A percentile compares a stretch with the other conserved stretches of the same genome.
These are phyloP conservation scores for Akanthomyces lecanii DNA, from an alignment of 2,329 filamentous ascomycete genomes.

Conservation along the genomic window DNA sequence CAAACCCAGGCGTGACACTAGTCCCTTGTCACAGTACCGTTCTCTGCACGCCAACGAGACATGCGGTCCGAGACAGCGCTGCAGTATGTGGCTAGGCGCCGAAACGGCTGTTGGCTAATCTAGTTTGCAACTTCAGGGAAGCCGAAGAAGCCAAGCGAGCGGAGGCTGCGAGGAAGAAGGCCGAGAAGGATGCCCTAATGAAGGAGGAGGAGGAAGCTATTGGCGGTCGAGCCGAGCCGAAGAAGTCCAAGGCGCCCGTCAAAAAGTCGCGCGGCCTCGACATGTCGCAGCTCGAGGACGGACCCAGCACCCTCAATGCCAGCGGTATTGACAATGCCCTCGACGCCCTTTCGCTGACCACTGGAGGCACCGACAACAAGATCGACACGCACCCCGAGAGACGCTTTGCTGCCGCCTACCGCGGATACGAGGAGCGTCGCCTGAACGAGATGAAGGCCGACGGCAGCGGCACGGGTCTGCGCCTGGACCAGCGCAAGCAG, in stretches of 20 bases:
- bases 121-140: conserved; percentile 26
- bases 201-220: conserved; percentile 74
- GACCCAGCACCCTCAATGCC: conserved; percentile 65
- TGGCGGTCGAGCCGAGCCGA: conserved; percentile 55
- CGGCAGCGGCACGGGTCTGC: conserved; percentile 65
- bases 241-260: conserved; percentile 63
- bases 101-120: conserved; percentile 3
- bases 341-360: conserved; percentile 71
- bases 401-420: conserved; percentile 80
- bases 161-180: conserved; percentile 81
- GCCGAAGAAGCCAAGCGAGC: conserved; percentile 66
- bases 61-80: neutral
- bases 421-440: conserved; percentile 75
- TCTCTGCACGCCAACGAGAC: neutral
- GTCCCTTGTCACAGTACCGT: neutral
- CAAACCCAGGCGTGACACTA: neutral
- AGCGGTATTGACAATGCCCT: conserved; percentile 90
- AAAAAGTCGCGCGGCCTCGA: conserved; percentile 72
- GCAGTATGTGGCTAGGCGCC: neutral
- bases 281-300: conserved; percentile 68
- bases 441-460: conserved; percentile 83
- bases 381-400: conserved; percentile 86
- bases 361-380: conserved; percentile 55
- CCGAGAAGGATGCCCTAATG: conserved; percentile 78
- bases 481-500: conserved; percentile 79